phyloP scores from a whole-genome alignment of 1,284 basidiomycete species.

The Cutaneotrichosporon curvatum region DNA sequence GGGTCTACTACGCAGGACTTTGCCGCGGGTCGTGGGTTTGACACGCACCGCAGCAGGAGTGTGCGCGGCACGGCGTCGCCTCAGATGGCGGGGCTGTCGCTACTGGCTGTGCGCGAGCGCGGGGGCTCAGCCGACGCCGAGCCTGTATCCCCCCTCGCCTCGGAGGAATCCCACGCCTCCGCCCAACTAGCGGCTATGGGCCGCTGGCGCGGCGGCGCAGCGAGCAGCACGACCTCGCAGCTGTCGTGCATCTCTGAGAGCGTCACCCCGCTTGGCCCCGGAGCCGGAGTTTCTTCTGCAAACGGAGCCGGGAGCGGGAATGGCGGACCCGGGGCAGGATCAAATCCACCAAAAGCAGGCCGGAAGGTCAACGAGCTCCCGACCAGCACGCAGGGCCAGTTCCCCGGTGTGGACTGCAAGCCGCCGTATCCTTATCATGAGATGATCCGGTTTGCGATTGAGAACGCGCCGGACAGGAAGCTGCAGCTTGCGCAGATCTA shows the following conservation, averaged over 20 bases:
- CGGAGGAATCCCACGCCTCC: constrained; percentile 18
- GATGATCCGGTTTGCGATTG: constrained; percentile 45
- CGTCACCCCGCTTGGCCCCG: constrained; percentile 4
- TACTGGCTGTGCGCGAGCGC: constrained; percentile 10
- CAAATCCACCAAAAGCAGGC: constrained; percentile 8
- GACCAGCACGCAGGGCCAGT: constrained; percentile 28
- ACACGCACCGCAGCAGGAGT: constrained; percentile 7
- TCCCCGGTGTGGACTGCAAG: constrained; percentile 42
- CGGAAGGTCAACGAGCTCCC: constrained; percentile 39
- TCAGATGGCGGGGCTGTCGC: constrained; percentile 12
- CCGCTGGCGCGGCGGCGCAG: constrained; percentile 11
- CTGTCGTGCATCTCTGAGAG: constrained; percentile 23
- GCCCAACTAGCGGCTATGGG: constrained; percentile 12
- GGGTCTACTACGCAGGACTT: constrained; percentile 7
- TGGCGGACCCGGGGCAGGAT: too few species aligned
- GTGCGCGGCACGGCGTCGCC: constrained; percentile 18
- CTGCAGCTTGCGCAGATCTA: constrained; percentile 46
- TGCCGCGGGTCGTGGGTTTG: constrained; percentile 5
- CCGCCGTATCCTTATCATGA: constrained; percentile 46
- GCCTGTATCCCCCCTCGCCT: constrained; percentile 16
- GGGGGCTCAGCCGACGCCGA: constrained; percentile 1
- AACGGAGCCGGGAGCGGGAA: too few species aligned
- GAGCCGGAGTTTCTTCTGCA: too few species aligned
- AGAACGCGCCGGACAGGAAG: constrained; percentile 35
- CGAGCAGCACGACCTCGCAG: constrained; percentile 27